Base-by-base conservation (phyloP, 2,329 filamentous ascomycete genomes). In the Volutella citrinella region DNA sequence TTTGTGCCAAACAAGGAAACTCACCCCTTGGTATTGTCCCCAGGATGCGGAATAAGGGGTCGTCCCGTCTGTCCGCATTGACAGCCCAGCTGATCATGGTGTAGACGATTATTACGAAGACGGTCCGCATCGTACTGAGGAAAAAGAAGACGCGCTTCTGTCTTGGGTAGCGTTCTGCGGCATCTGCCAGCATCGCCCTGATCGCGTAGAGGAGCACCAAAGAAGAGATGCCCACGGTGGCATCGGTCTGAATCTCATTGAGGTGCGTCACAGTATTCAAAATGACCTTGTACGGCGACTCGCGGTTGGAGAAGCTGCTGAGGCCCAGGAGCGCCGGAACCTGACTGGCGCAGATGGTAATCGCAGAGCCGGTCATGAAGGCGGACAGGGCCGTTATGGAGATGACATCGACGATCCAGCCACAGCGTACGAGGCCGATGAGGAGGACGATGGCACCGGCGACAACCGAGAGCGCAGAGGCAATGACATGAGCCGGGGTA, bases 351-450 rank as follows among this genome's bases (percentile, higher is more conserved):
- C 78, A 81, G 55, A 98, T 97, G 52, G 78, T 95, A 60, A 98
- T 76, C 34, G 91, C 89, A 6, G 91, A 95, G 4, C 91, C 91
- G 0, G 93, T 97, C 86, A 97, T 96, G 69, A 95, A 97, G 4
- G 93, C 89, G 0, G 87, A 90, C 34, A 97, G 87, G 0, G 90
- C 87, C 3, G 88, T 82, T 36, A 96, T 78, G 2, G 93, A 87
- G 51, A 97, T 96, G 53, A 96, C 77, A 48, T 97, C 89, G 29
- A 96, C 89, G 31, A 97, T 82, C 80, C 89, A 95, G 6, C 93
- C 91, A 22, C 82, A 76, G 28, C 90, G 81, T 26, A 87, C 66
- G 4, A 96, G 66, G 5, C 91, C 93, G 42, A 97, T 76, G 42
- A 80, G 78, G 30, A 83, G 71, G 22, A 96, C 83, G 38, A 96